Conservation (phyloP, 2,329 filamentous ascomycete species). For the Verticillium tricorpus region DNA sequence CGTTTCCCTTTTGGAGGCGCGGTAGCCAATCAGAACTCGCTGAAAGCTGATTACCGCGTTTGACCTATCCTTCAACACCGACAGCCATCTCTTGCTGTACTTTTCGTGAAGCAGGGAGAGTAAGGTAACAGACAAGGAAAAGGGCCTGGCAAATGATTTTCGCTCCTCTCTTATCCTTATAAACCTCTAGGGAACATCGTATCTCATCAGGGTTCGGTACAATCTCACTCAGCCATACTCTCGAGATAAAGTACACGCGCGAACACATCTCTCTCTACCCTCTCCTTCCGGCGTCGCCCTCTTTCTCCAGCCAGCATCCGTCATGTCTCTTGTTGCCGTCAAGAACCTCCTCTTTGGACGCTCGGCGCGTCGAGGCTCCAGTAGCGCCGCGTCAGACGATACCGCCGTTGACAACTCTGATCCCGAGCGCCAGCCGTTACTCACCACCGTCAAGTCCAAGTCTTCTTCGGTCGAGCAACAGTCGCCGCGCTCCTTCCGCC, state of each 20-base stretch:
- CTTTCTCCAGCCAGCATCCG: not conserved
- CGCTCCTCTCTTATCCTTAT: not conserved
- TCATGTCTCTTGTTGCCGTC: constrained; percentile 14
- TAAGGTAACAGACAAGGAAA: not conserved
- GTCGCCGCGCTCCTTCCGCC: constrained; percentile 4
- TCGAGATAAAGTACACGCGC: not conserved
- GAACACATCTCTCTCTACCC: not conserved
- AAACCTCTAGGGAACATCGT: not conserved
- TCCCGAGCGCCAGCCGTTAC: constrained; percentile 13
- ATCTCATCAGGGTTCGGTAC: not conserved
- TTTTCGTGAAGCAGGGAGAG: not conserved
- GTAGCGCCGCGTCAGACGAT: constrained; percentile 13
- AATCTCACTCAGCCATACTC: not conserved
- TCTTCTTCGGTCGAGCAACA: not conserved
- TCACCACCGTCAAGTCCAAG: constrained; percentile 3
- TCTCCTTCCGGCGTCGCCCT: not conserved
- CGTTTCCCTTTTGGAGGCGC: not conserved
- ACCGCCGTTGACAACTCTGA: constrained; percentile 9
- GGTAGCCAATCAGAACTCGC: not conserved
- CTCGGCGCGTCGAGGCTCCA: constrained; percentile 1
- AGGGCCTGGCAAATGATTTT: not conserved
- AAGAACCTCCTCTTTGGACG: constrained; percentile 13
- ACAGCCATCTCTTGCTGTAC: not conserved
- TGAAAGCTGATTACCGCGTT: not conserved
- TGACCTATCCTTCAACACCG: not conserved